These are phyloP conservation scores for Naganishia albida DNA, from an alignment of 1,284 basidiomycete genomes.

Conservation along the genomic window DNA sequence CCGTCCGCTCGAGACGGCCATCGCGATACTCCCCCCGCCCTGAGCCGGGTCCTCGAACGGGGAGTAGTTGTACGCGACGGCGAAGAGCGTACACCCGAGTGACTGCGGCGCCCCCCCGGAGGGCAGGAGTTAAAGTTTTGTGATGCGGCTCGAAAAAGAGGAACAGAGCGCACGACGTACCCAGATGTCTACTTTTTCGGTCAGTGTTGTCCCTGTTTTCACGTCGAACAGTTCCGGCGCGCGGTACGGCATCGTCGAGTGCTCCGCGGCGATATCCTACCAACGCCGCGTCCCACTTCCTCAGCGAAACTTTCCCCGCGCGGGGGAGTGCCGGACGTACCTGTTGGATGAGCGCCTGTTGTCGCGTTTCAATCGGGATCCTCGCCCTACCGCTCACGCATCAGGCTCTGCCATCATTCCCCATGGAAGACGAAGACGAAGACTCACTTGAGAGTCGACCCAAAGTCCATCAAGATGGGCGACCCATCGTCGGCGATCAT, in stretches of 20 bases:
- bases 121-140: too few relatives aligned
- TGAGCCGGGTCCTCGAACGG: slow-evolving; percentile 86
- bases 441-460: slow-evolving; percentile 62
- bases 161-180: too few relatives aligned
- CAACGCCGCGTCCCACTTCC: too few relatives aligned
- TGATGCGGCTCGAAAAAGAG: too few relatives aligned
- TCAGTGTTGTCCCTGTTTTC: slow-evolving; percentile 80
- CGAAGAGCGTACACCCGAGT: slow-evolving; percentile 85
- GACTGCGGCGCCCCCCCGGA: slow-evolving; percentile 68
- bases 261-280: slow-evolving; percentile 88
- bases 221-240: slow-evolving; percentile 95
- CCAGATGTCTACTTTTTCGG: slow-evolving; percentile 96
- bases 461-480: slow-evolving; percentile 98
- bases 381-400: background rate
- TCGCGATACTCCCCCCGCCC: slow-evolving; percentile 86
- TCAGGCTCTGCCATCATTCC: too few relatives aligned
- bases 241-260: slow-evolving; percentile 93
- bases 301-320: background rate
- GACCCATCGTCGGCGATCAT: slow-evolving; percentile 93
- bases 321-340: slow-evolving; percentile 41
- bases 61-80: slow-evolving; percentile 86
- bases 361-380: slow-evolving; percentile 18
- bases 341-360: slow-evolving; percentile 82
- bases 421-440: too few relatives aligned
- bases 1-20: slow-evolving; percentile 88